Base-by-base conservation (phyloP, 2,329 filamentous ascomycete species). In the Pseudogymnoascus sp. region DNA sequence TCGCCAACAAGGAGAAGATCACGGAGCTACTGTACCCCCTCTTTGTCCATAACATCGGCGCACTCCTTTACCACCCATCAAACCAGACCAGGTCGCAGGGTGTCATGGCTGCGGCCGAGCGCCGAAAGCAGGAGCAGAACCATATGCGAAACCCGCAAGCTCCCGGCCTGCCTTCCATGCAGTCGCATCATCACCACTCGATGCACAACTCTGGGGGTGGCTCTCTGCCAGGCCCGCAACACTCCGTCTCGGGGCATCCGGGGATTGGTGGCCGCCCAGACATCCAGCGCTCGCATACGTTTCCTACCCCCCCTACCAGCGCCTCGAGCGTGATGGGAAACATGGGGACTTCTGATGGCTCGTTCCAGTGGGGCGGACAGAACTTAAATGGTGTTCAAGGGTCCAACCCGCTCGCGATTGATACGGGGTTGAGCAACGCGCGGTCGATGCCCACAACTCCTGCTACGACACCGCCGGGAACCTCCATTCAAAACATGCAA, bases 1-100 rank as follows among this genome's bases (percentile, higher is more conserved):
- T 99, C 74, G 95, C 95, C 68, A 99, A 99, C 80, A 97, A 97
- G 82, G 95, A 99, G 77, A 97, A 97, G 79, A 99, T 97, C 68
- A 97, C 95, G 0, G 93, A 97, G 77, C 80, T 93, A 59, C 79
- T 97, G 63, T 99, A 97, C 76, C 95, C 95, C 62, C 81, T 99
- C 60, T 99, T 99, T 75, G 95, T 97, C 40, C 93, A 97, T 77
- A 96, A 97, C 77, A 97, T 97, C 74, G 91, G 91, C 65, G 89
- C 91, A 64, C 82, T 97, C 68, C 83, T 97, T 60, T 97, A 97
- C 76, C 93, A 97, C 74, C 93, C 95, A 0, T 88, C 90, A 42
- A 97, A 97, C 74, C 89, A 92, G 73, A 89, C 79, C 68, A 83
- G 91, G 69, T 91, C 88, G 57, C 92, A 88, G 76, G 87, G 91